phyloP scores from a whole-genome alignment of 2,329 filamentous ascomycete species.

The Rhynchosporium agropyri region DNA sequence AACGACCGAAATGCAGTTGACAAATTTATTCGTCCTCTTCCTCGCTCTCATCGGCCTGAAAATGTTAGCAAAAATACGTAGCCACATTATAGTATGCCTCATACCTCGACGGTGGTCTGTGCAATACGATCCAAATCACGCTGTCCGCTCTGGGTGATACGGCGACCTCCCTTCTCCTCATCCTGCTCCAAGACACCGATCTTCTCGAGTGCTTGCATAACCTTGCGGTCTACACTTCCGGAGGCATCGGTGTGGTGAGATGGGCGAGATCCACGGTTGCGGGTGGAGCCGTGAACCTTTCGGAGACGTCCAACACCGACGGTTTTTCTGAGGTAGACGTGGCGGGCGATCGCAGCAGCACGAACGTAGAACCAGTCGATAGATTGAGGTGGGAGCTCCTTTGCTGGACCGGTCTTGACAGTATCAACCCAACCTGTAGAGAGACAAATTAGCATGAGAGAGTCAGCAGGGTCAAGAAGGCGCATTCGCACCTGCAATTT shows the following conservation, averaged over 20 bases:
- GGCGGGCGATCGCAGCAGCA: slow-evolving; percentile 91
- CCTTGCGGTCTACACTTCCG: slow-evolving; percentile 95
- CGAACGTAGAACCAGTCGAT: slow-evolving; percentile 96
- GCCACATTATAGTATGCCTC: slow-evolving; percentile 56
- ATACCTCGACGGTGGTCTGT: slow-evolving; percentile 75
- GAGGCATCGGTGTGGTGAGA: slow-evolving; percentile 95
- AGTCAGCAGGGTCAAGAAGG: background rate
- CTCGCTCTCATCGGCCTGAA: slow-evolving; percentile 22
- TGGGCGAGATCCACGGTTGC: slow-evolving; percentile 93
- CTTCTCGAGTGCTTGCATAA: slow-evolving; percentile 97
- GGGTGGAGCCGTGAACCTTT: slow-evolving; percentile 93
- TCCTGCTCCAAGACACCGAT: slow-evolving; percentile 97
- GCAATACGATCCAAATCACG: slow-evolving; percentile 96
- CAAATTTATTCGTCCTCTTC: slow-evolving; percentile 26
- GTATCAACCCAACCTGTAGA: slow-evolving; percentile 92
- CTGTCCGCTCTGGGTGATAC: slow-evolving; percentile 97
- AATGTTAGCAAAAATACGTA: background rate
- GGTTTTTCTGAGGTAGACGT: slow-evolving; percentile 99
- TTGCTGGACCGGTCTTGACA: slow-evolving; percentile 95
- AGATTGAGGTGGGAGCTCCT: slow-evolving; percentile 97
- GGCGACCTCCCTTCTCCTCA: slow-evolving; percentile 97
- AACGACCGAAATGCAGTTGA: slow-evolving; percentile 20
- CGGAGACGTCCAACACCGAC: slow-evolving; percentile 97
- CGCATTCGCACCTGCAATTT: slow-evolving; percentile 74
- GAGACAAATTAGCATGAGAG: slow-evolving; percentile 31